Evolutionary conservation across 345 rosid species (phyloP), one percentile per base, ranked within the genome.

Genomic region (Dovyalis caffra): DNA sequence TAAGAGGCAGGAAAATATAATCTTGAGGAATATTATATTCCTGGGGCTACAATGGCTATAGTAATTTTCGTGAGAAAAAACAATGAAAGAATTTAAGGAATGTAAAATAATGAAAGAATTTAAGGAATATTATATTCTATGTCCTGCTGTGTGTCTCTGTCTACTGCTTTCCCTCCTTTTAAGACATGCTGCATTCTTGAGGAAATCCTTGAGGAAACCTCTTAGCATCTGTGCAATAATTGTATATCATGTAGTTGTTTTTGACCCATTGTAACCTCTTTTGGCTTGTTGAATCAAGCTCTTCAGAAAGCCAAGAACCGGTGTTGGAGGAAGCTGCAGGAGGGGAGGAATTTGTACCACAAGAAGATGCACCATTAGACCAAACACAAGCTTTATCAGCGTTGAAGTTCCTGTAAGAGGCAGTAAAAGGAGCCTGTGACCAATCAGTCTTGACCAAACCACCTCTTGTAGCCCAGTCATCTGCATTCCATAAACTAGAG

Each of bases 391-490:
- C 14, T n/a, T 53, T 23, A 1, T 8, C n/a, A 53, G 60, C 60
- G n/a, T 3, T 53, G 60, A n/a, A 53, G 60, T 23, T 53, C 60
- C 12, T 23, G 1, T 53, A 53, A 26, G 60, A 53, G 60, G 60
- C 60, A 0, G 60, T 53, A 12, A 53, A 53, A 0, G 60, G 60
- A 8, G 60, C 60, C 0, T 53, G 28, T 53, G 60, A 53, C 60
- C 60, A 53, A 53, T 53, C 60, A 53, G 60, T 53, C 60, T 53
- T 53, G 26, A 53, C 60, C 0, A 53, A 4, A 3, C 73, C 73
- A 56, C 73, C 73, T 57, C 73, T 51, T 34, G 73, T 70, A 28
- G 73, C 73, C 73, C 73, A 70, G 38, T 70, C 64, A 56, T 70
- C 73, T 0, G 73, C 73, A 34, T 70, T 70, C 73, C 73, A 70